phyloP scores from a whole-genome alignment of 495 filamentous ascomycete species.

The Penicillium simplicissimum region DNA sequence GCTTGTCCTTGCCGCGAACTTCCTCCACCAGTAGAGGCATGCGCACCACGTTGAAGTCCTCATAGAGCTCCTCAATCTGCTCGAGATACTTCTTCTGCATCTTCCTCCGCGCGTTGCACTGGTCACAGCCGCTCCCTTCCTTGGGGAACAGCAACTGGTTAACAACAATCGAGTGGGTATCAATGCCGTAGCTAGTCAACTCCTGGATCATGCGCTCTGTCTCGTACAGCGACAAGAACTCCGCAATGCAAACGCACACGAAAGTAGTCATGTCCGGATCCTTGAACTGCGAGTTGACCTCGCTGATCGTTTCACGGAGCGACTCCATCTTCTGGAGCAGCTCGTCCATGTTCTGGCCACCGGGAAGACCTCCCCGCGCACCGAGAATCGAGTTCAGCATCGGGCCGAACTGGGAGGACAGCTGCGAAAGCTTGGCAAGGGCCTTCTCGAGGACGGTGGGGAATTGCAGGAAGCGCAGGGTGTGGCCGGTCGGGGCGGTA shows the following conservation, averaged over 20 bases:
- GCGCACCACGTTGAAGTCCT: slow-evolving; percentile 98
- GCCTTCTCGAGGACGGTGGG: slow-evolving; percentile 98
- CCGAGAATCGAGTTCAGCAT: slow-evolving; percentile 94
- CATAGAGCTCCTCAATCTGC: slow-evolving; percentile 97
- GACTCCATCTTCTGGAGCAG: slow-evolving; percentile 92
- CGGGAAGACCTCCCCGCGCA: slow-evolving; percentile 77
- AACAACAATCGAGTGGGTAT: slow-evolving; percentile 96
- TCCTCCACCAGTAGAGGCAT: slow-evolving; percentile 96
- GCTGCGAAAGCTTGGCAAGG: slow-evolving; percentile 90
- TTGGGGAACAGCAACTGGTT: slow-evolving; percentile 97
- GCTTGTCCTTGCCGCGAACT: slow-evolving; percentile 88
- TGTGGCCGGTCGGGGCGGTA: slow-evolving; percentile 98
- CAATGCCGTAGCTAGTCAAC: slow-evolving; percentile 87
- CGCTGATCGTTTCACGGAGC: slow-evolving; percentile 85
- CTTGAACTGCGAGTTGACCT: slow-evolving; percentile 98
- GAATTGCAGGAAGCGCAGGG: slow-evolving; percentile 97
- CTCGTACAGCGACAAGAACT: slow-evolving; percentile 97
- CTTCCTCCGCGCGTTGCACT: slow-evolving; percentile 90
- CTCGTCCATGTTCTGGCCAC: slow-evolving; percentile 86
- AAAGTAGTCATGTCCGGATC: slow-evolving; percentile 95
- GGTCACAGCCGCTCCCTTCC: slow-evolving; percentile 81
- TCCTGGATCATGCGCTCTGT: slow-evolving; percentile 99
- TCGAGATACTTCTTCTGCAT: slow-evolving; percentile 99
- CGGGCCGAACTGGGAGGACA: slow-evolving; percentile 91
- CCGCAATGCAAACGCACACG: slow-evolving; percentile 96